A percentile compares a stretch with the other conserved stretches of the same genome.
These are phyloP conservation scores for Phanerochaete sordida DNA, from an alignment of 768 basidiomycete species.

Conservation along the genomic window DNA sequence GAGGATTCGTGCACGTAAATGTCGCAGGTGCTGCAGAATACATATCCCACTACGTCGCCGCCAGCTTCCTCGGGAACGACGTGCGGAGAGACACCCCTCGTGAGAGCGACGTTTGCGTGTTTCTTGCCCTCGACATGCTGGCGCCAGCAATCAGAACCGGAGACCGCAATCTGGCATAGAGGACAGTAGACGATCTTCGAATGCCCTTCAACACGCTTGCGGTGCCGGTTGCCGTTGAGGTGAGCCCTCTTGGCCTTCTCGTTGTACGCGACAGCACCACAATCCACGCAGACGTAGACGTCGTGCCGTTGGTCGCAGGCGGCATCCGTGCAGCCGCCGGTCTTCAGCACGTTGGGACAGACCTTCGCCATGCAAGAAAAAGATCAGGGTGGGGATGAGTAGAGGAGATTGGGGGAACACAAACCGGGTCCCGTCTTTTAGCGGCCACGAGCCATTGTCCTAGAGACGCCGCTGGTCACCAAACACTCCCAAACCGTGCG, in stretches of 20 bases:
- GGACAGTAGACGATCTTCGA: not conserved
- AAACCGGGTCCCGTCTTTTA: no score
- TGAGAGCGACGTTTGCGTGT: slow-evolving; percentile 17
- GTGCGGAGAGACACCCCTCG: slow-evolving; percentile 20
- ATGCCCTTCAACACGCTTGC: not conserved
- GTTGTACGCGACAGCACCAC: not conserved
- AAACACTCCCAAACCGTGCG: no score
- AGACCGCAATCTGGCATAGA: not conserved
- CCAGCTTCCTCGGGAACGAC: slow-evolving; percentile 29
- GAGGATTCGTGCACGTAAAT: slow-evolving; percentile 22
- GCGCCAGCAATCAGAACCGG: slow-evolving; percentile 18
- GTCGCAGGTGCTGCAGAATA: slow-evolving; percentile 29
- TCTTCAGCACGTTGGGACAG: not conserved
- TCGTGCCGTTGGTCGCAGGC: not conserved
- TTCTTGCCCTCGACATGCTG: slow-evolving; percentile 20
- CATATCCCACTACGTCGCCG: slow-evolving; percentile 11
- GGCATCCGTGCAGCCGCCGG: not conserved
- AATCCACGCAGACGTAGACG: not conserved
- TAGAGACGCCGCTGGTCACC: no score
- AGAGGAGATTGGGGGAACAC: not conserved
- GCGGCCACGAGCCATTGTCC: no score
- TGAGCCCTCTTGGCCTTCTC: not conserved
- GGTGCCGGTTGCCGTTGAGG: not conserved
- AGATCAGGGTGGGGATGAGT: not conserved
- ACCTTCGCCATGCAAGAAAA: not conserved